phyloP scores from a whole-genome alignment of 805 yeast species.

The Teunomyces gatunensis region DNA sequence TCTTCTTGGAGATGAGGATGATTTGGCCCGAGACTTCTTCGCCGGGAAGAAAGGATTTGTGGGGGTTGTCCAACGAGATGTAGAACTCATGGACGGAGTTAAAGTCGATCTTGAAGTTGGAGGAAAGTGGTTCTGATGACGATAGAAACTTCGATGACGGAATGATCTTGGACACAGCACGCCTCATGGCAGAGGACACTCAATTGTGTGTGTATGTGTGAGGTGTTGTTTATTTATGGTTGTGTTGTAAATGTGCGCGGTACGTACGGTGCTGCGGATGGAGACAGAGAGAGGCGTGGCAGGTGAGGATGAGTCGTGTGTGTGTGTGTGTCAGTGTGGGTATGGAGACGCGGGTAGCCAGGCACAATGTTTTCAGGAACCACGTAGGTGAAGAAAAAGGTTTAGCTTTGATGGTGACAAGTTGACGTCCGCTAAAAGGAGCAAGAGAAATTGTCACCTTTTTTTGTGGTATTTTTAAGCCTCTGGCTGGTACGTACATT shows the following conservation, averaged over 20 bases:
- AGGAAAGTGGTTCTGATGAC: constrained; percentile 10
- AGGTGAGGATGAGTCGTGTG: background rate
- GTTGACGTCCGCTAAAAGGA: constrained; percentile 2
- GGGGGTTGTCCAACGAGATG: constrained; percentile 71
- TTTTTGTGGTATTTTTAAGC: background rate
- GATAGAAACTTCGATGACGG: constrained; percentile 19
- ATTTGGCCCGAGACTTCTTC: constrained; percentile 68
- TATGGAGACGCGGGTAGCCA: background rate
- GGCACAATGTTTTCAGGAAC: background rate
- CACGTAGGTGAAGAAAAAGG: background rate
- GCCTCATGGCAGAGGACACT: constrained; percentile 38
- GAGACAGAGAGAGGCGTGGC: too few relatives aligned
- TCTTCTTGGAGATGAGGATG: constrained; percentile 53
- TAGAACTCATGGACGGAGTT: constrained; percentile 61
- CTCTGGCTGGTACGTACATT: background rate
- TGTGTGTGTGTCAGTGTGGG: background rate
- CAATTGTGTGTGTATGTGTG: background rate
- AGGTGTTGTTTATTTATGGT: too few relatives aligned
- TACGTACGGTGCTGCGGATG: too few relatives aligned
- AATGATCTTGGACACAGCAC: constrained; percentile 48
- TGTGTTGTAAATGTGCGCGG: background rate
- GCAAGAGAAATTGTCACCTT: background rate
- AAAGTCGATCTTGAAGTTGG: constrained; percentile 31
- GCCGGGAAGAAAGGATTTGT: constrained; percentile 75
- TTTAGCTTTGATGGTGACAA: background rate